These are phyloP conservation scores for Excoecaria cochinchinensis DNA, from an alignment of 345 rosid species.

Conservation along the genomic window DNA sequence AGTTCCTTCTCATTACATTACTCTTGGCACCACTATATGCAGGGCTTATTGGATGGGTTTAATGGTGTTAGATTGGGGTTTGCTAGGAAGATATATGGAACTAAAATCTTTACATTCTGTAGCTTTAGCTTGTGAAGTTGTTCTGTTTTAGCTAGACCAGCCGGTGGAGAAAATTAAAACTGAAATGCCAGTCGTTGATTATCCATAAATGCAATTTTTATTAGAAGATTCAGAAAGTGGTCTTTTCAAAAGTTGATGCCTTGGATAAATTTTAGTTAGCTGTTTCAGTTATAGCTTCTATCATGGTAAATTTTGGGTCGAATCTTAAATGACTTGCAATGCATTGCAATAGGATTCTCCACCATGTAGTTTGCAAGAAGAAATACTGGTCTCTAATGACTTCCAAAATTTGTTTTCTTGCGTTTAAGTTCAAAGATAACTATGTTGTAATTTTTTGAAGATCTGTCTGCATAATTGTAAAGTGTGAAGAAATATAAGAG, in stretches of 20 bases:
- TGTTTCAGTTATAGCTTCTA: background rate
- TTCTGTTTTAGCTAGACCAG: background rate
- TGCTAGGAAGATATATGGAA: background rate
- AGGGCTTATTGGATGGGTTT: background rate
- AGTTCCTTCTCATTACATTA: background rate
- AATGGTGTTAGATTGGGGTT: background rate
- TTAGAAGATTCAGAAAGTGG: background rate
- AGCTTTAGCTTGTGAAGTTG: background rate
- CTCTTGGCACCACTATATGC: background rate
- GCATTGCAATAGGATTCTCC: background rate
- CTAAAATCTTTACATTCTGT: background rate
- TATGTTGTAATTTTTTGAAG: background rate
- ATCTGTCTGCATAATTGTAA: background rate
- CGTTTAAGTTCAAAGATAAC: background rate
- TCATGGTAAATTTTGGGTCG: background rate
- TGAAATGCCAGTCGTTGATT: background rate
- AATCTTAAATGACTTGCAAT: slow-evolving; percentile 6
- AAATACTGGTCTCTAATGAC: background rate
- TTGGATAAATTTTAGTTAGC: background rate
- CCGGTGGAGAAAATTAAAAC: background rate
- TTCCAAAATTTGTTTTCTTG: background rate
- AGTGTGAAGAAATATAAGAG: background rate
- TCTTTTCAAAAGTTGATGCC: background rate
- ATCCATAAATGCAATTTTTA: background rate
- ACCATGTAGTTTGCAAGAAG: background rate